Conservation (phyloP, 208 protist genomes). For the Strigomonas culicis region DNA sequence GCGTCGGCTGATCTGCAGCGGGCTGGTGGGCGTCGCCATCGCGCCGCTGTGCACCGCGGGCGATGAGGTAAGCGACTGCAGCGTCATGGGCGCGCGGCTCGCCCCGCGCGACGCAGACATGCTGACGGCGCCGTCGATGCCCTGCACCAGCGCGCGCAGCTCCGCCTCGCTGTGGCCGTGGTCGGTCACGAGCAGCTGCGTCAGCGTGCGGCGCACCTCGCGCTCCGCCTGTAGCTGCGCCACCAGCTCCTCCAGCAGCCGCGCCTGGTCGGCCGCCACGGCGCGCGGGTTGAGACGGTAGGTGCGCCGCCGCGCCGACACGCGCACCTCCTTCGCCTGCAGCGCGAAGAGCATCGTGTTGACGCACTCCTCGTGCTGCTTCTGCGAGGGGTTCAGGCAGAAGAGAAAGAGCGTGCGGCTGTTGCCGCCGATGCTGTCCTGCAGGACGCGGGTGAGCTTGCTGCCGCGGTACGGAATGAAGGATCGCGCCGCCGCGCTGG, state of each 20-base stretch:
- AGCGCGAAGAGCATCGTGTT: slow-evolving; percentile 88
- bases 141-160: too few relatives aligned
- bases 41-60: too few relatives aligned
- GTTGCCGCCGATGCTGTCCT: slow-evolving; percentile 76
- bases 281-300: slow-evolving; percentile 53
- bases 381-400: slow-evolving; percentile 60
- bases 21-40: too few relatives aligned
- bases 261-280: slow-evolving; percentile 62
- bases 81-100: too few relatives aligned
- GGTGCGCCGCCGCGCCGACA: slow-evolving; percentile 59
- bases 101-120: too few relatives aligned
- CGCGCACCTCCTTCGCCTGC: slow-evolving; percentile 75
- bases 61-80: too few relatives aligned
- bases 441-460: slow-evolving; percentile 79
- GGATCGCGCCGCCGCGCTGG: slow-evolving; percentile 15
- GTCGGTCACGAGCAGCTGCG: too few relatives aligned
- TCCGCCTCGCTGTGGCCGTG: too few relatives aligned
- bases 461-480: slow-evolving; percentile 84
- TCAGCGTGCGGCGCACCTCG: background rate
- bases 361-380: slow-evolving; percentile 67
- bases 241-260: slow-evolving; percentile 41
- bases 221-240: slow-evolving; percentile 56
- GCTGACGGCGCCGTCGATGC: too few relatives aligned
- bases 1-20: too few relatives aligned
- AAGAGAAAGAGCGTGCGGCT: slow-evolving; percentile 80